A percentile compares a stretch with the other conserved stretches of the same genome.
These are phyloP conservation scores for Keithomyces neogunnii DNA, from an alignment of 2,329 filamentous ascomycete species.

Conservation along the genomic window DNA sequence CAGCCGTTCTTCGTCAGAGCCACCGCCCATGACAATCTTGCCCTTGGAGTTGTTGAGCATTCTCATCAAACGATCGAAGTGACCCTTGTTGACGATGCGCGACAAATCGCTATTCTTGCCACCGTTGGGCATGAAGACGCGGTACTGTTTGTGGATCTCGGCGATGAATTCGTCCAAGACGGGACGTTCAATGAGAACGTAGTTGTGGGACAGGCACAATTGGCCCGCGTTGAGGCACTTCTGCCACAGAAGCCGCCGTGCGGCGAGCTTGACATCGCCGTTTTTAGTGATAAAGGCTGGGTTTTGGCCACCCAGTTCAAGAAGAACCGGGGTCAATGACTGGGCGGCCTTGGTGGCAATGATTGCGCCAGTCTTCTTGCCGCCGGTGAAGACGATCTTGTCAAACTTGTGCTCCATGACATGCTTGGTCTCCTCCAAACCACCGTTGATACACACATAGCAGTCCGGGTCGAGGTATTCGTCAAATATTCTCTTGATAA, in stretches of 20 bases:
- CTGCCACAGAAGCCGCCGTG: slow-evolving; percentile 77
- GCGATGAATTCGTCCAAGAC: slow-evolving; percentile 64
- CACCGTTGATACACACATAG: slow-evolving; percentile 75
- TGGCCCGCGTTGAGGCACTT: slow-evolving; percentile 85
- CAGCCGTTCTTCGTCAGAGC: slow-evolving; percentile 67
- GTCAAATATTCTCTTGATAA: slow-evolving; percentile 71
- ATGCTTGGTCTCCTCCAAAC: slow-evolving; percentile 68
- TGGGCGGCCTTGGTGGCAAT: slow-evolving; percentile 84
- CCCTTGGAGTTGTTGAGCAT: slow-evolving; percentile 83
- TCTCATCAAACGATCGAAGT: slow-evolving; percentile 77
- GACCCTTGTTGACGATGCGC: slow-evolving; percentile 70
- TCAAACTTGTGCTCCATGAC: slow-evolving; percentile 88
- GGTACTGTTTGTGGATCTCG: slow-evolving; percentile 61
- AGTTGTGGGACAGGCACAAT: slow-evolving; percentile 89
- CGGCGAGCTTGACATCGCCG: slow-evolving; percentile 71
- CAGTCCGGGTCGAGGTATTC: slow-evolving; percentile 67
- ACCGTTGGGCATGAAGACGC: slow-evolving; percentile 78
- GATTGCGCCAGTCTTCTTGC: slow-evolving; percentile 70
- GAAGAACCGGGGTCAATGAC: slow-evolving; percentile 75
- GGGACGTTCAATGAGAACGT: slow-evolving; percentile 72
- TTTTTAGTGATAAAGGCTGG: slow-evolving; percentile 85
- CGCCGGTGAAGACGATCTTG: slow-evolving; percentile 96
- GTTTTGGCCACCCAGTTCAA: slow-evolving; percentile 88
- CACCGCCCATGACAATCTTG: slow-evolving; percentile 79
- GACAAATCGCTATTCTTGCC: slow-evolving; percentile 71